These are phyloP conservation scores for Pythium rhizo-oryzae DNA, from an alignment of 352 stramenopile genomes.

Conservation along the genomic window DNA sequence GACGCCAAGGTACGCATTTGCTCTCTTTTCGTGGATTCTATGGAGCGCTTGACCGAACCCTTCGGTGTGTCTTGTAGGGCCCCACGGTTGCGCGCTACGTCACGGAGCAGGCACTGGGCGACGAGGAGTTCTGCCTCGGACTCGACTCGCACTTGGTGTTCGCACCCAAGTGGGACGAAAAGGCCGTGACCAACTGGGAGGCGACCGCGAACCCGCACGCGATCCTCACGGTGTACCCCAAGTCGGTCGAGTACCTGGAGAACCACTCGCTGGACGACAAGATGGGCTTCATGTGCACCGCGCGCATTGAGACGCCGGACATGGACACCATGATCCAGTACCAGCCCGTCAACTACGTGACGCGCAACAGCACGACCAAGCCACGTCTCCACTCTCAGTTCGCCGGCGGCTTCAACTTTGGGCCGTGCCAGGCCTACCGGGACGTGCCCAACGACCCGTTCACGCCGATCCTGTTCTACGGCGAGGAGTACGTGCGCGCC, in stretches of 20 bases:
- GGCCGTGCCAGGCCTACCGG: constrained; percentile 55
- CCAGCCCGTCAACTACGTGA: constrained; percentile 52
- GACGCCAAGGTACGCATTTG: too few species aligned
- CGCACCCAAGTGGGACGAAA: too few species aligned
- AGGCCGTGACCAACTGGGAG: too few species aligned
- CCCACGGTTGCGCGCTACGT: too few species aligned
- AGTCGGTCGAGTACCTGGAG: constrained; percentile 56
- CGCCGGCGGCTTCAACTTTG: constrained; percentile 81
- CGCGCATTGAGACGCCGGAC: constrained; percentile 71
- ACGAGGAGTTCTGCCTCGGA: too few species aligned
- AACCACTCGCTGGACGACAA: constrained; percentile 49
- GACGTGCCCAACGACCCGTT: constrained; percentile 78
- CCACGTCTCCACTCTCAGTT: constrained; percentile 72
- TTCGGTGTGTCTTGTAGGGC: too few species aligned
- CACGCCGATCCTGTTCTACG: constrained; percentile 76
- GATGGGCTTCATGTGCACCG: constrained; percentile 74
- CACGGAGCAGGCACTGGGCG: too few species aligned
- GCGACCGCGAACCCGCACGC: constrained; percentile 59
- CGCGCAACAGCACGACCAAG: constrained; percentile 60
- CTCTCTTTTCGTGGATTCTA: too few species aligned
- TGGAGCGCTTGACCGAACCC: too few species aligned
- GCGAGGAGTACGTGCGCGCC: constrained; percentile 57
- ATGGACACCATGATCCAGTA: constrained; percentile 77
- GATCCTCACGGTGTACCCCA: constrained; percentile 82
- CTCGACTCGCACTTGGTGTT: too few species aligned